Conservation (phyloP, 2,329 filamentous ascomycete genomes). For the Aspergillus costaricaensis region DNA sequence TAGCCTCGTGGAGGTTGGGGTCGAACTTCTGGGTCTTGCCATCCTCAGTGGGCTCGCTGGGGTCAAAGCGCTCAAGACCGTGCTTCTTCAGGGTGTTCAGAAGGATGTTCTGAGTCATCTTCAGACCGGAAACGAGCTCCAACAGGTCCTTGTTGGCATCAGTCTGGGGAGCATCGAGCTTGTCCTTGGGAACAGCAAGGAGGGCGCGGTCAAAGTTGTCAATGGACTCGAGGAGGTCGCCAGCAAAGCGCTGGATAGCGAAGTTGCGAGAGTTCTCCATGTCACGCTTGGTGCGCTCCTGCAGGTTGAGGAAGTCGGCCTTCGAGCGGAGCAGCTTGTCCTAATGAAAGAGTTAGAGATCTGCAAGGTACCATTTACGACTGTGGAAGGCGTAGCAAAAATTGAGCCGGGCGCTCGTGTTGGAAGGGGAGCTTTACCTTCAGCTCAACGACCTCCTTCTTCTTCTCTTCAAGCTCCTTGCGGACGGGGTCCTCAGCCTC, state of each 20-base stretch:
- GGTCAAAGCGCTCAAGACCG: slow-evolving; percentile 86
- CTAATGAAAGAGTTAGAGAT: slow-evolving; percentile 49
- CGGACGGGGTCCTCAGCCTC: slow-evolving; percentile 52
- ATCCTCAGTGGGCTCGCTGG: slow-evolving; percentile 49
- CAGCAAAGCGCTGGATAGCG: slow-evolving; percentile 90
- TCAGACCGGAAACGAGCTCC: slow-evolving; percentile 82
- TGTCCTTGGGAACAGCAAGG: slow-evolving; percentile 72
- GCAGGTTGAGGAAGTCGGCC: slow-evolving; percentile 96
- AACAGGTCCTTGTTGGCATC: slow-evolving; percentile 69
- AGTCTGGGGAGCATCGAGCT: slow-evolving; percentile 60
- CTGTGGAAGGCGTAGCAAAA: neutral
- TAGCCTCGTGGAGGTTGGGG: slow-evolving; percentile 94
- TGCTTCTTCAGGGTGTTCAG: slow-evolving; percentile 90
- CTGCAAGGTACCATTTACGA: neutral
- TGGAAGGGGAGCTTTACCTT: slow-evolving; percentile 63
- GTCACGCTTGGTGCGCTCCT: slow-evolving; percentile 90
- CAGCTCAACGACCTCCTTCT: slow-evolving; percentile 73
- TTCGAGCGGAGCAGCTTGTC: slow-evolving; percentile 93
- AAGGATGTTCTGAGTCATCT: slow-evolving; percentile 91
- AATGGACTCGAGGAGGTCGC: slow-evolving; percentile 90
- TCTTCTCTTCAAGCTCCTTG: slow-evolving; percentile 71
- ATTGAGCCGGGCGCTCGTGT: neutral
- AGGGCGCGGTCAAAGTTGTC: slow-evolving; percentile 97
- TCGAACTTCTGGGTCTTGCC: slow-evolving; percentile 81
- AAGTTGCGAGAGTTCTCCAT: slow-evolving; percentile 86